Evolutionary conservation across 768 basidiomycete genomes (phyloP), one percentile per base, ranked within the genome.

Genomic region (Trametes coccinea): DNA sequence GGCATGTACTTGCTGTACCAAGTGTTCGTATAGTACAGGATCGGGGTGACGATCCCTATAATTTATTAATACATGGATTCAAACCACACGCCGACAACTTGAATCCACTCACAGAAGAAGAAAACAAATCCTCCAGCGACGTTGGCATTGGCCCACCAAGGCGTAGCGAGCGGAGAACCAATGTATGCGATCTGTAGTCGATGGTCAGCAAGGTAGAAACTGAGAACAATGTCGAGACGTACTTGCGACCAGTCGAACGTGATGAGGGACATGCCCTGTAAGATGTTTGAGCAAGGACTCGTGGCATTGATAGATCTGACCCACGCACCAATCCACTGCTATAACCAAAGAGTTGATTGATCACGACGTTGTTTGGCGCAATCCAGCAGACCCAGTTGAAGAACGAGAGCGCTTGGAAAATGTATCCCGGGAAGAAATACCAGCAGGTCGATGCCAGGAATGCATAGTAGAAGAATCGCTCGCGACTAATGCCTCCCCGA

Each of bases 331-430:
- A 30, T 2, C 57, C 65, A n/a, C 31, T 63, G 55, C 59, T 67
- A 60, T 85, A 72, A 80, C 62, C 89, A 66, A 92, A 92, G 65
- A 92, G 69, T 61, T 76, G 76, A 68, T 77, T 78, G 47, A 79
- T 67, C 44, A 73, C 66, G 16, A 70, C 51, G 69, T 78, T 78
- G 63, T 76, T 64, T 34, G 80, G 80, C 30, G 67, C 75, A 50
- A 81, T 80, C 81, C 81, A 81, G 68, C 78, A 79, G 7, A 87
- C 85, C 90, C 93, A 95, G 73, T 87, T 92, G 78, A 95, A 94
- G 61, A 88, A 78, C 64, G 88, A 90, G 49, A 94, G 79, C 14
- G 84, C 91, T 10, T 88, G 90, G 81, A 91, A 95, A 49, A 95
- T 76, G 74, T 88, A 94, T 4, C 91, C 91, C 1, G 93, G 93